A percentile compares a stretch with the other conserved stretches of the same genome.
Evolutionary conservation across 345 rosid species (phyloP).

Genomic region (Arabidopsis suecica): DNA sequence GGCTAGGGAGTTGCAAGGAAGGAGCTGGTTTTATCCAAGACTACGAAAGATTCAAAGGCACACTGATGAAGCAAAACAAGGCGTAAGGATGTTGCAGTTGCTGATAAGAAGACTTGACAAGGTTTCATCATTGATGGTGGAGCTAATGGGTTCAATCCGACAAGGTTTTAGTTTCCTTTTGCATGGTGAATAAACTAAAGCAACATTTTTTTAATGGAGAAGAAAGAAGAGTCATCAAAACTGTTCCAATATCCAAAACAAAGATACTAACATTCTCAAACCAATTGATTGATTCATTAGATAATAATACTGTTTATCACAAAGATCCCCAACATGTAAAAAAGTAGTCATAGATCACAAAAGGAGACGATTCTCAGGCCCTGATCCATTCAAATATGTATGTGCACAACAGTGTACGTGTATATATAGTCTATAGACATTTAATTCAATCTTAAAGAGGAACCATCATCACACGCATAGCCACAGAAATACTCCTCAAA

Average conservation of each 20-base stretch:
- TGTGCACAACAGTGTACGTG: slow-evolving; percentile 25
- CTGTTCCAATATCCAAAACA: not conserved
- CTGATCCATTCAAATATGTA: slow-evolving; percentile 34
- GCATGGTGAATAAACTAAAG: not conserved
- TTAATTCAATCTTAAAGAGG: slow-evolving; percentile 19
- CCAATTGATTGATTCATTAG: slow-evolving; percentile 1
- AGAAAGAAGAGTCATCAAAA: not conserved
- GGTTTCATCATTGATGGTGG: not conserved
- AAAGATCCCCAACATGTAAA: not conserved
- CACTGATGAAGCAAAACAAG: slow-evolving; percentile 1
- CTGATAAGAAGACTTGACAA: slow-evolving; percentile 1
- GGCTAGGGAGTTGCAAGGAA: not conserved
- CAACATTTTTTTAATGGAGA: not conserved
- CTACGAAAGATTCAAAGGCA: not conserved
- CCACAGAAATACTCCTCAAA: slow-evolving; percentile 24
- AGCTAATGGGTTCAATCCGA: not conserved
- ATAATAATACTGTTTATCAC: slow-evolving; percentile 13
- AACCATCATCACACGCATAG: slow-evolving; percentile 13
- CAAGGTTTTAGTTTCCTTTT: not conserved
- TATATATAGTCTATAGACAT: slow-evolving; percentile 34
- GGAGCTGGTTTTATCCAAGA: not conserved
- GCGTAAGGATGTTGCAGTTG: not conserved
- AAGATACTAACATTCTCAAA: not conserved
- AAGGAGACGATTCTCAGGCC: slow-evolving; percentile 25
- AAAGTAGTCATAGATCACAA: slow-evolving; percentile 15